These are phyloP conservation scores for Pseudocercospora eumusae DNA, from an alignment of 2,329 filamentous ascomycete species.

Conservation along the genomic window DNA sequence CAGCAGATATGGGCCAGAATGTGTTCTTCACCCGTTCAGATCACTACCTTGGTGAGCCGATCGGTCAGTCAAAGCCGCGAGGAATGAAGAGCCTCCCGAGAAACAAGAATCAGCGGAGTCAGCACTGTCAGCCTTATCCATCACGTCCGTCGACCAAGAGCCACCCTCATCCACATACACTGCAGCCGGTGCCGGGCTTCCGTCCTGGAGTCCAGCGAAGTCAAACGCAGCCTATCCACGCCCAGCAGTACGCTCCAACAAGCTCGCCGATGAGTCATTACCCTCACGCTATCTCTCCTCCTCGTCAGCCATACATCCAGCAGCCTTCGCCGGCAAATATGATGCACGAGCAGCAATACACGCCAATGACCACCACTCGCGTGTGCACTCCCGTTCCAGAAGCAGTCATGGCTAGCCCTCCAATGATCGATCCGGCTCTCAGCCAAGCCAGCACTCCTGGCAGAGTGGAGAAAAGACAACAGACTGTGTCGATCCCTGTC, in stretches of 20 bases:
- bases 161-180: slow-evolving; percentile 9
- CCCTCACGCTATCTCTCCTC: background rate
- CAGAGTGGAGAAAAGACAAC: background rate
- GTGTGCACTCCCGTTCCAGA: slow-evolving; percentile 30
- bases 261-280: slow-evolving; percentile 24
- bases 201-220: slow-evolving; percentile 19
- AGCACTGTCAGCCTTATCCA: slow-evolving; percentile 19
- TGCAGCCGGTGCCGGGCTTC: slow-evolving; percentile 15
- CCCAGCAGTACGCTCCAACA: slow-evolving; percentile 22
- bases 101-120: slow-evolving; percentile 20
- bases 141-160: slow-evolving; percentile 1
- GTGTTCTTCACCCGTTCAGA: slow-evolving; percentile 32
- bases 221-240: slow-evolving; percentile 21
- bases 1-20: slow-evolving; percentile 21
- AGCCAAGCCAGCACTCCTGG: slow-evolving; percentile 13
- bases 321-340: background rate
- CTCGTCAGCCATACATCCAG: background rate
- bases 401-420: background rate
- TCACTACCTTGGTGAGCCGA: slow-evolving; percentile 27
- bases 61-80: slow-evolving; percentile 8
- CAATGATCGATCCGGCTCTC: slow-evolving; percentile 27
- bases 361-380: slow-evolving; percentile 21
- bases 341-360: slow-evolving; percentile 17
- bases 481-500: slow-evolving; percentile 19
- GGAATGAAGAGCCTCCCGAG: slow-evolving; percentile 23